phyloP scores from a whole-genome alignment of 768 basidiomycete genomes.

The Daedaleopsis nitida region DNA sequence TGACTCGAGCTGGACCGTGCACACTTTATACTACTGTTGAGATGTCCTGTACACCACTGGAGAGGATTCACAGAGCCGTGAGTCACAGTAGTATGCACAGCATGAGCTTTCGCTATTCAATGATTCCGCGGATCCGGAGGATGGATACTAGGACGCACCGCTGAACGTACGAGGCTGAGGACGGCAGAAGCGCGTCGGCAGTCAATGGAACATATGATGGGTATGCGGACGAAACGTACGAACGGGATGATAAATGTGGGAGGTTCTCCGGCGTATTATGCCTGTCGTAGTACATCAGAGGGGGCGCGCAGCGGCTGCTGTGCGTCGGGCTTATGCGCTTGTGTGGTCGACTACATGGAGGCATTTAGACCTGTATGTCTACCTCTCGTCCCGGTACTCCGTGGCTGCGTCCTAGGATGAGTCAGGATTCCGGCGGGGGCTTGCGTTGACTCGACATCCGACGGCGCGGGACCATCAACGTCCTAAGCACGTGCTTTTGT shows the following conservation, averaged over 20 bases:
- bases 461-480: slow-evolving; percentile 12
- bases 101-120: slow-evolving; percentile 10
- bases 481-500: slow-evolving; percentile 13
- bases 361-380: slow-evolving; percentile 22
- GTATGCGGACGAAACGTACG: slow-evolving; percentile 9
- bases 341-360: neutral
- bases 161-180: neutral
- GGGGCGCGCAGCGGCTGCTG: slow-evolving; percentile 18
- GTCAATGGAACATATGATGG: slow-evolving; percentile 5
- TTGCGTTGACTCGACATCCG: slow-evolving; percentile 19
- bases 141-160: slow-evolving; percentile 14
- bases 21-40: slow-evolving; percentile 14
- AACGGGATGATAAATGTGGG: slow-evolving; percentile 12
- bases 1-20: slow-evolving; percentile 5
- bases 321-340: slow-evolving; percentile 8
- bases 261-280: slow-evolving; percentile 4
- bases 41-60: neutral
- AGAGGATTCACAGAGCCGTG: slow-evolving; percentile 13
- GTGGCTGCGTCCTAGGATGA: slow-evolving; percentile 11
- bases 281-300: slow-evolving; percentile 16
- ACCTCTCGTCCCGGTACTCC: slow-evolving; percentile 9
- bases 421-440: slow-evolving; percentile 10
- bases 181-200: slow-evolving; percentile 12
- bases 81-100: slow-evolving; percentile 26
- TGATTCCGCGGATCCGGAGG: slow-evolving; percentile 22